Evolutionary conservation across 208 protist genomes (phyloP), one percentile per base, ranked within the genome.

Genomic region (Trypanosoma platydactyli): DNA sequence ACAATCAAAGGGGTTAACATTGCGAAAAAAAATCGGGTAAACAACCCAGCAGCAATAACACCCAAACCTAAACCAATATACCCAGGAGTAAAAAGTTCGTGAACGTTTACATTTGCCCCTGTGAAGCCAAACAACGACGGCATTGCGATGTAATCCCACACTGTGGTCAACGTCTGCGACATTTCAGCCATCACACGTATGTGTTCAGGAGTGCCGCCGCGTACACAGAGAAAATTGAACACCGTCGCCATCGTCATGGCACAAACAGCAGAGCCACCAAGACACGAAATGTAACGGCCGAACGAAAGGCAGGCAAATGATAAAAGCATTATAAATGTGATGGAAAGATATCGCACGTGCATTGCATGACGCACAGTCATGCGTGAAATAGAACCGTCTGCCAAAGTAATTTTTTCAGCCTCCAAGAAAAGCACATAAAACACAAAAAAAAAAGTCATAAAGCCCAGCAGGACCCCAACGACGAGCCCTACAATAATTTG

Each of bases 91-190:
- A 88, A 84, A 13, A 88, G 52, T 51, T 84, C 78, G 53, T 73
- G 42, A 57, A 83, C 62, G 55, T 82, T 71, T 25, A 84, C 63
- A 33, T 53, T 64, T 1, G 82, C 68, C 2, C 82, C 82, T 18
- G 79, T 66, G 41, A 88, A 57, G 6, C 64, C 78, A 70, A 88
- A 88, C 48, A 88, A 64, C 7, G 76, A 68, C 22, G 82, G 82
- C 82, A 88, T 88, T 6, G 75, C 77, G 42, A 80, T 61, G 63
- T 84, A 88, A 40, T 84, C 78, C 78, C 78, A 88, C 27, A 84
- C 51, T 4, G 69, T 80, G 0, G 77, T 73, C 22, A 84, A 69
- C 3, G 60, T 70, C 48, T 81, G 73, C 50, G 71, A 65, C 66
- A 88, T 66, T 55, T 88, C 77, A 24, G 63, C 64, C 68, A 76